phyloP scores from a whole-genome alignment of 2,329 filamentous ascomycete species.

The Fusarium buharicum region DNA sequence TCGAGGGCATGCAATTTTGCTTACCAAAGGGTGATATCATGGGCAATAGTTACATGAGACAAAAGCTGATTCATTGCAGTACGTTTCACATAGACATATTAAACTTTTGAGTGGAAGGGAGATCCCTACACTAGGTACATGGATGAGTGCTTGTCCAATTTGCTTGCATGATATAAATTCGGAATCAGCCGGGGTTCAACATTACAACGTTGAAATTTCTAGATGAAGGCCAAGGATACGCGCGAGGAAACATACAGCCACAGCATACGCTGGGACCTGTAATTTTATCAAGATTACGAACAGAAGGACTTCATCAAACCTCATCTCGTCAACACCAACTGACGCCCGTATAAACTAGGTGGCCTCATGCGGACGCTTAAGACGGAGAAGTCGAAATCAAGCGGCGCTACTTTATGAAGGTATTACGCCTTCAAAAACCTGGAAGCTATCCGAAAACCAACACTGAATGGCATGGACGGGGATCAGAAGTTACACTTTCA shows the following conservation, averaged over 20 bases:
- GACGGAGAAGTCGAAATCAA: slow-evolving; percentile 8
- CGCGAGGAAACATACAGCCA: not conserved
- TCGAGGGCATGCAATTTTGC: not conserved
- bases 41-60: slow-evolving; percentile 23
- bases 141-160: slow-evolving; percentile 10
- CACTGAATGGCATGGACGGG: not conserved
- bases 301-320: slow-evolving; percentile 1
- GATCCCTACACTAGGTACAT: slow-evolving; percentile 16
- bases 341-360: not conserved
- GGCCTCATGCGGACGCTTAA: not conserved
- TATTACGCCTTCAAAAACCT: slow-evolving; percentile 16
- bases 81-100: slow-evolving; percentile 28
- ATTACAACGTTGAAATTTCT: slow-evolving; percentile 7
- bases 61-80: slow-evolving; percentile 23
- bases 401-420: slow-evolving; percentile 6
- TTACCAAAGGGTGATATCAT: slow-evolving; percentile 26
- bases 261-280: not conserved
- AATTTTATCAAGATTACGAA: slow-evolving; percentile 7
- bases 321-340: slow-evolving; percentile 12
- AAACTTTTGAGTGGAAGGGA: slow-evolving; percentile 18
- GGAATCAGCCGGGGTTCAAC: slow-evolving; percentile 23
- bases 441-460: not conserved
- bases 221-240: not conserved
- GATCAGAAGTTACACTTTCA: too few relatives aligned
- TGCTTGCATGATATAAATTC: slow-evolving; percentile 19